phyloP scores from a whole-genome alignment of 345 rosid genomes.

The Angophora floribunda region DNA sequence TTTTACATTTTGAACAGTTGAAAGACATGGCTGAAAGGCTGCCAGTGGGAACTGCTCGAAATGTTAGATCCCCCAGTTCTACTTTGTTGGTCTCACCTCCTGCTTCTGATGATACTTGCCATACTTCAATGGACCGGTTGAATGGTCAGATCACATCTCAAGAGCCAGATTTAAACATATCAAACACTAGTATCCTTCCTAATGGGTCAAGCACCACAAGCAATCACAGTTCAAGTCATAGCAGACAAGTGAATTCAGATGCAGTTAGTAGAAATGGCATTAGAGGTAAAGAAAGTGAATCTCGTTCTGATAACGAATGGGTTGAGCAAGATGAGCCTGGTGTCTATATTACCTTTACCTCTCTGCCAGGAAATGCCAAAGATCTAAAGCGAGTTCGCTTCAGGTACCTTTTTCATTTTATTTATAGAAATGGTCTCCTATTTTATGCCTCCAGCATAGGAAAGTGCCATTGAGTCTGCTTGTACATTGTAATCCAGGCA shows the following conservation, averaged over 20 bases:
- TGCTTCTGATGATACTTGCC: constrained; percentile 29
- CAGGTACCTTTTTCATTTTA: constrained; percentile 43
- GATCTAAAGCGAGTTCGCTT: constrained; percentile 99
- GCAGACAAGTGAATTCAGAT: constrained; percentile 51
- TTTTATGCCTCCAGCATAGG: neutral
- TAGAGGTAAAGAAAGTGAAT: constrained; percentile 53
- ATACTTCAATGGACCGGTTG: constrained; percentile 31
- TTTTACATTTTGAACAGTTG: constrained; percentile 10
- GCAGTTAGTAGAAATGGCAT: constrained; percentile 48
- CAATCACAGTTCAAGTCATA: constrained; percentile 27
- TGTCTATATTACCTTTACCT: constrained; percentile 87
- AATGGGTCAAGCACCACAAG: constrained; percentile 35
- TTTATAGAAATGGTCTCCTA: neutral
- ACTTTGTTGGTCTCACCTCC: constrained; percentile 58
- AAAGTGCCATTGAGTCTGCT: neutral
- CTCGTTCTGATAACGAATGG: constrained; percentile 70
- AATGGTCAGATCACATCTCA: constrained; percentile 21
- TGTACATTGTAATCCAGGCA: neutral
- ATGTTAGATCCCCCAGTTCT: constrained; percentile 35
- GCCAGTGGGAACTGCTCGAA: constrained; percentile 49
- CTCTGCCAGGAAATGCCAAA: constrained; percentile 75
- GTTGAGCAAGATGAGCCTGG: constrained; percentile 99
- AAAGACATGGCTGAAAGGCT: constrained; percentile 86
- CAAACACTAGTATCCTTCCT: constrained; percentile 33
- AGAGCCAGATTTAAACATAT: constrained; percentile 36